Evolutionary conservation across 345 rosid genomes (phyloP).

Genomic region (Balakata baccata): DNA sequence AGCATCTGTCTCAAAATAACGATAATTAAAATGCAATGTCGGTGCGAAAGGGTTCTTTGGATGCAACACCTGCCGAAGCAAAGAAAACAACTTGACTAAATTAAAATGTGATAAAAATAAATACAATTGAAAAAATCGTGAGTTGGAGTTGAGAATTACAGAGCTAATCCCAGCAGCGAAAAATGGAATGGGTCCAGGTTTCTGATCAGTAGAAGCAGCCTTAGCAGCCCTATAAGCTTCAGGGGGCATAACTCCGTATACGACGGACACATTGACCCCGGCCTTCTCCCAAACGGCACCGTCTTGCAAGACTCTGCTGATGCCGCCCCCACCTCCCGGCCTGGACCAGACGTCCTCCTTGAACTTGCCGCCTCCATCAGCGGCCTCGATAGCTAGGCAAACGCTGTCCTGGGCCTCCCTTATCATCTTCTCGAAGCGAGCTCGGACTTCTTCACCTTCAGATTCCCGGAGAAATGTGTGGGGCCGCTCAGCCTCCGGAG

Average conservation of each 20-base stretch:
- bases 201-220: conserved; percentile 59
- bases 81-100: not conserved
- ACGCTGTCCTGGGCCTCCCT: conserved; percentile 75
- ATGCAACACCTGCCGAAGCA: conserved; percentile 53
- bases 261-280: conserved; percentile 93
- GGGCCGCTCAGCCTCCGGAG: conserved; percentile 48
- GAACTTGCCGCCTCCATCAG: conserved; percentile 60
- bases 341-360: conserved; percentile 98
- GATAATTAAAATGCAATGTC: conserved; percentile 76
- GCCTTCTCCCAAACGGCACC: conserved; percentile 96
- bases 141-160: conserved; percentile 33
- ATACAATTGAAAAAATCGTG: not conserved
- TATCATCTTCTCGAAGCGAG: conserved; percentile 88
- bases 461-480: conserved; percentile 67
- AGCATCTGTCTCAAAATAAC: conserved; percentile 81
- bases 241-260: conserved; percentile 98
- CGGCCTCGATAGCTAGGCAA: conserved; percentile 68
- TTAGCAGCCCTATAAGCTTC: conserved; percentile 98
- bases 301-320: conserved; percentile 87
- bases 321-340: conserved; percentile 99
- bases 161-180: conserved; percentile 99
- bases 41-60: conserved; percentile 96
- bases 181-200: conserved; percentile 78
- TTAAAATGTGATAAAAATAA: not conserved
- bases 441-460: conserved; percentile 51